Evolutionary conservation across 768 basidiomycete species (phyloP).

Genomic region (Tephrocybe sp.): DNA sequence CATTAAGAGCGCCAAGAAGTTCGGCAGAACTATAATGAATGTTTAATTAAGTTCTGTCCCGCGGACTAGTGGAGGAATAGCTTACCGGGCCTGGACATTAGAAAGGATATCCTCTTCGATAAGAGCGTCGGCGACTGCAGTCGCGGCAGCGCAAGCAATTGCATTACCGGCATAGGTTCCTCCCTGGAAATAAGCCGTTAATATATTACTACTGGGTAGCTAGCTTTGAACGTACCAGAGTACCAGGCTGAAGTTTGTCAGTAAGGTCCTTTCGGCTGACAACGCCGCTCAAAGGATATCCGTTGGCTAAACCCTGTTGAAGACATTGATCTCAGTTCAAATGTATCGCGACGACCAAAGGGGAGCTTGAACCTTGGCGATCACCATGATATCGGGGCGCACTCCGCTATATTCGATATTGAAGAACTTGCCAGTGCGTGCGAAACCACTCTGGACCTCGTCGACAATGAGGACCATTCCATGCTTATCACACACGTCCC

Average conservation of each 20-base stretch:
- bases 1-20: slow-evolving; percentile 61
- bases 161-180: slow-evolving; percentile 94
- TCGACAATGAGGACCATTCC: slow-evolving; percentile 83
- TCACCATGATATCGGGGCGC: slow-evolving; percentile 82
- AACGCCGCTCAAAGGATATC: slow-evolving; percentile 90
- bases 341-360: not conserved
- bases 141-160: slow-evolving; percentile 88
- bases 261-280: slow-evolving; percentile 80
- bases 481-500: slow-evolving; percentile 85
- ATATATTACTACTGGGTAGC: not conserved
- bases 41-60: not conserved
- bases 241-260: slow-evolving; percentile 73
- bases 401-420: slow-evolving; percentile 84
- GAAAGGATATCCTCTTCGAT: slow-evolving; percentile 74
- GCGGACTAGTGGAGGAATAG: not conserved
- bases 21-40: slow-evolving; percentile 52
- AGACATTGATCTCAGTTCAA: not conserved
- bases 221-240: slow-evolving; percentile 51
- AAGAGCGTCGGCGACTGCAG: slow-evolving; percentile 82
- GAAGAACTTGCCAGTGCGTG: slow-evolving; percentile 81
- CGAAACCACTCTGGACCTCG: slow-evolving; percentile 91
- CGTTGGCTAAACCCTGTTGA: slow-evolving; percentile 77
- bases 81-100: slow-evolving; percentile 74
- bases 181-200: slow-evolving; percentile 41
- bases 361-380: slow-evolving; percentile 68